Base-by-base conservation (phyloP, 2,329 filamentous ascomycete species). In the Fusarium mexicanum region DNA sequence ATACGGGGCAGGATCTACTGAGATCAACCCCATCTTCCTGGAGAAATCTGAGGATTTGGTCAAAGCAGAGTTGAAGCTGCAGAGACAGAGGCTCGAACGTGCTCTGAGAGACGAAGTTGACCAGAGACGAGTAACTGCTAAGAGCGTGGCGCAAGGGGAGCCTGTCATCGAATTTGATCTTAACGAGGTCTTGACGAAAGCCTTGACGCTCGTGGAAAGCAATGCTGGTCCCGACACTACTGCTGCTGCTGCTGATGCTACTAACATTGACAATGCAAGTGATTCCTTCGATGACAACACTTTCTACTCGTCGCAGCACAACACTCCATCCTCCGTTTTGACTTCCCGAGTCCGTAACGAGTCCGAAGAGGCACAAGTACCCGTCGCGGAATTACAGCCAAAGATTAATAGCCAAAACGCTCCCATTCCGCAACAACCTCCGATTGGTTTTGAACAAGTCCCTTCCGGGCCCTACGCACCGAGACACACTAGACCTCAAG, bases 291-390 rank as follows among this genome's bases (percentile, higher is more conserved):
- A 98, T 84, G 93, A 97, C 81, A 95, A 97, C 80, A 96, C 95
- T 46, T 97, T 97, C 83, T 98, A 98, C 86, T 98, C 96, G 76
- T 98, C 95, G 84, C 94, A 93, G 85, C 92, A 95, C 86, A 93
- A 95, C 81, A 97, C 95, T 73, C 89, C 90, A 69, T 87, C 90
- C 64, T 87, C 86, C 37, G 85, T 84, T 57, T 83, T 85, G 67
- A 84, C 85, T 44, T 84, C 86, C 35, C 85, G 84, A 66, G 78
- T 85, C 84, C 89, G 80, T 86, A 89, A 80, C 76, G 80, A 81
- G 69, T 82, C 82, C 68, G 81, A 82, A 75, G 81, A 84, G 48
- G 64, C 64, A 14, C 76, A 74, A 62, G 51, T 69, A 44, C 69
- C 72, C 40, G 76, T 72, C 48, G 44, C 55, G 46, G 65, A 74